phyloP scores from a whole-genome alignment of 2,329 filamentous ascomycete species.

The Aspergillus ustus region DNA sequence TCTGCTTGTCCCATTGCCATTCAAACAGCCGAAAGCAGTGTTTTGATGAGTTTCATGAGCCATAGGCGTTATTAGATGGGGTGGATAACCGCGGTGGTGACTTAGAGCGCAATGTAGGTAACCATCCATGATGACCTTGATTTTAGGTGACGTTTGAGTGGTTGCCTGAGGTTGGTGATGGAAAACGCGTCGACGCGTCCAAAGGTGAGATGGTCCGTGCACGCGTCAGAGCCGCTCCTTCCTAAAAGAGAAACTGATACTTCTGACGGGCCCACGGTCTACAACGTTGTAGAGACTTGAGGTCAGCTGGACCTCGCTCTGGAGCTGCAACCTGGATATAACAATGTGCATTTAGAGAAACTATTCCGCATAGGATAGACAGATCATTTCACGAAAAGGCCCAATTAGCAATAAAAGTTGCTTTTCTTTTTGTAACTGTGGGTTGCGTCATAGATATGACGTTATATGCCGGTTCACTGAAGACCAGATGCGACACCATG shows the following conservation, averaged over 20 bases:
- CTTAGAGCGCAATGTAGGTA: background rate
- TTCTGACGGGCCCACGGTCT: no score
- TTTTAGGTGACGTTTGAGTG: conserved; percentile 6
- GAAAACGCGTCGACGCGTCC: conserved; percentile 19
- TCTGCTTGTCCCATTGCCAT: conserved; percentile 36
- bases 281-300: background rate
- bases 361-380: no score
- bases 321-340: background rate
- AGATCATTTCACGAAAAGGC: no score
- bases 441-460: conserved; percentile 17
- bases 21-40: conserved; percentile 9
- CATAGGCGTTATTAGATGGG: conserved; percentile 21
- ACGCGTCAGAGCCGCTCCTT: background rate
- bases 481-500: no score
- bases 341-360: no score
- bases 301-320: background rate
- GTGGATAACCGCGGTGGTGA: background rate
- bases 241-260: background rate
- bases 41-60: conserved; percentile 6
- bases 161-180: conserved; percentile 10
- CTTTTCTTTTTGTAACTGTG: background rate
- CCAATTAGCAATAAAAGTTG: no score
- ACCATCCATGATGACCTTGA: conserved; percentile 4
- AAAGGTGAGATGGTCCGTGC: conserved; percentile 15
- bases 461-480: background rate